phyloP scores from a whole-genome alignment of 768 basidiomycete genomes.

The Chalciporus sphaerocephalus region DNA sequence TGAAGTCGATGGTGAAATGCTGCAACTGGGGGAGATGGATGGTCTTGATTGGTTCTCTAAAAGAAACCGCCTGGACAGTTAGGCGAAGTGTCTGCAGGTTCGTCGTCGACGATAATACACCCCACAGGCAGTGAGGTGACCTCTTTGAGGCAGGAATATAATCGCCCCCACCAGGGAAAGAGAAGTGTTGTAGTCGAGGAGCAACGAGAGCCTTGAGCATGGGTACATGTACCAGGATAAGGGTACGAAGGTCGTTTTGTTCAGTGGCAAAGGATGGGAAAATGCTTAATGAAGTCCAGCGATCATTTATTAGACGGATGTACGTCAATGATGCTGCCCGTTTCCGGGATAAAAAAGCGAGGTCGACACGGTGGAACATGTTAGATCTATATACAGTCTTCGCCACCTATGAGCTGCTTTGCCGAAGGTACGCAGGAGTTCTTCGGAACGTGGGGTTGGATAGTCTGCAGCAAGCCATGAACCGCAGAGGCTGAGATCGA shows the following conservation, averaged over 20 bases:
- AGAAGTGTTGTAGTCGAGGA: not conserved
- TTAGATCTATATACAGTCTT: not conserved
- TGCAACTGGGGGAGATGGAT: not conserved
- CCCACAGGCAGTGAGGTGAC: not conserved
- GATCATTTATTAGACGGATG: too few species aligned
- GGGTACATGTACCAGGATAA: not conserved
- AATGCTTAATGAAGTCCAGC: too few species aligned
- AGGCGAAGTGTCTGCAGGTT: not conserved
- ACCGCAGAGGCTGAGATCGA: not conserved
- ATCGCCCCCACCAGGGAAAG: not conserved
- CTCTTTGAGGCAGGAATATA: too few species aligned
- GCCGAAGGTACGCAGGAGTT: not conserved
- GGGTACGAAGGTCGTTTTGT: not conserved
- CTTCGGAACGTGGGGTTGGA: not conserved
- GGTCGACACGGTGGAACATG: too few species aligned
- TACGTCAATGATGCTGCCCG: too few species aligned
- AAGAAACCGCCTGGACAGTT: not conserved
- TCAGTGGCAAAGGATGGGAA: not conserved
- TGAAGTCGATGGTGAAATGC: not conserved
- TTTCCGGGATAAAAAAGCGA: too few species aligned
- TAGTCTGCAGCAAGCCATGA: not conserved
- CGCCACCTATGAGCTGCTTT: not conserved
- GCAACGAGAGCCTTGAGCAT: not conserved
- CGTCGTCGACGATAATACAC: not conserved
- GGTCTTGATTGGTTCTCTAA: not conserved